Evolutionary conservation across 2,329 filamentous ascomycete species (phyloP), one percentile per base, ranked within the genome.

Genomic region (Juglanconis oblonga): DNA sequence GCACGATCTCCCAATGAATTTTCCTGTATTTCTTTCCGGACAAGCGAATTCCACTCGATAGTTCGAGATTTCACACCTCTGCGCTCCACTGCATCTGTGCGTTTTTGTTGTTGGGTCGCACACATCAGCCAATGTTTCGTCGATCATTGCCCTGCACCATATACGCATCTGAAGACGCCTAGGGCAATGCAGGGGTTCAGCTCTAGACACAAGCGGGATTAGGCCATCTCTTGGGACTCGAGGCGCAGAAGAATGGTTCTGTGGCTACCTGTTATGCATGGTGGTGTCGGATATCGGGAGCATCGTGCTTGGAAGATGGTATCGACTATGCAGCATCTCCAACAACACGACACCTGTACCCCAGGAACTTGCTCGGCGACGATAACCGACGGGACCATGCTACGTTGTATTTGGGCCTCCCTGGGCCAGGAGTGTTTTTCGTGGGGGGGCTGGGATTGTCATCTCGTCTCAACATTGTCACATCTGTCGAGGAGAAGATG

Each of bases 131-230:
- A 55, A 55, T 48, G 52, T 55, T 55, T 36, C 31, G 52, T 24
- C 40, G 42, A 55, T 55, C 52, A 55, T 48, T 55, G 32, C 52
- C 52, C 24, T 14, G 52, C 42, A 35, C 52, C 35, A 38, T 9
- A 45, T 32, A 45, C 29, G n/a, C 33, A 7, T 36, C 50, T 38
- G 50, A 36, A 38, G 32, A n/a, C 6, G 33, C n/a, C 35, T 52
- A 52, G 50, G 13, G 17, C 13, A 29, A 17, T 52, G 35, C 50
- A 52, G 50, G 44, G 44, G 44, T n/a, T 11, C 14, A 10, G 8
- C 32, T 51, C 14, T 51, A 7, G 5, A 35, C 47, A 11, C 11
- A 10, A 35, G 49, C 49, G n/a, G 49, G 49, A 52, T 52, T 32
- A 52, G 49, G 49, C 49, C 24, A 24, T 24, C 24, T 24, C 24